Conservation (phyloP, 2,329 filamentous ascomycete genomes). For the Aspergillus fructus region DNA sequence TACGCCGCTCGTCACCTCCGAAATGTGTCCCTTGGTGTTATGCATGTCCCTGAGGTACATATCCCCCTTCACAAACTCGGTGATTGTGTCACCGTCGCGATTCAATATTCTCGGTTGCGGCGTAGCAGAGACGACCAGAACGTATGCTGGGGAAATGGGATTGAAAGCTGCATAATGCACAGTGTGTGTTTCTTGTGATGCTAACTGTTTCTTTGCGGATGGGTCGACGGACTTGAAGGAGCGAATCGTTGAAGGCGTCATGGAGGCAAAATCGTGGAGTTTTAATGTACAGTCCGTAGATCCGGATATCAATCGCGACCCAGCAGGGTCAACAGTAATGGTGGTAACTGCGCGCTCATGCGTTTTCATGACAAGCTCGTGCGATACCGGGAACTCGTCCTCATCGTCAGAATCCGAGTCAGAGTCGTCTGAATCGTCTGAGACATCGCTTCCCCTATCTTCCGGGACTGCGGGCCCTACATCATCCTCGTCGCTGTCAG, state of each 20-base stretch:
- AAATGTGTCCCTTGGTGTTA: slow-evolving; percentile 95
- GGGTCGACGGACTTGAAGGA: slow-evolving; percentile 93
- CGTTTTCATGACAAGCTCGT: slow-evolving; percentile 89
- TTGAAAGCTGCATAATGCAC: slow-evolving; percentile 88
- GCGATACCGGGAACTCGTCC: slow-evolving; percentile 87
- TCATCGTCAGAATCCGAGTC: slow-evolving; percentile 67
- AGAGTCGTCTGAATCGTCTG: slow-evolving; percentile 37
- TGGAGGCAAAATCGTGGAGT: slow-evolving; percentile 90
- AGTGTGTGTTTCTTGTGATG: slow-evolving; percentile 78
- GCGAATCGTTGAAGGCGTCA: slow-evolving; percentile 91
- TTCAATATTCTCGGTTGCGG: slow-evolving; percentile 87
- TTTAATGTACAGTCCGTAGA: slow-evolving; percentile 90
- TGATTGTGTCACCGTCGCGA: slow-evolving; percentile 80
- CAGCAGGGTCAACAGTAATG: slow-evolving; percentile 79
- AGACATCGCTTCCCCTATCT: slow-evolving; percentile 15
- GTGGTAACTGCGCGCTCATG: slow-evolving; percentile 86
- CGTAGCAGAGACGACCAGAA: slow-evolving; percentile 85
- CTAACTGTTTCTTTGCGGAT: slow-evolving; percentile 69
- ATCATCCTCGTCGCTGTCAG: slow-evolving; percentile 22
- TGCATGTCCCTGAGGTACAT: slow-evolving; percentile 98
- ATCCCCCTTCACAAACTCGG: slow-evolving; percentile 93
- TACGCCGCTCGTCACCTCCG: slow-evolving; percentile 81
- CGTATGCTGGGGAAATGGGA: slow-evolving; percentile 71
- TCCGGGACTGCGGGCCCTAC: slow-evolving; percentile 14
- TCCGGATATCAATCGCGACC: slow-evolving; percentile 81